phyloP scores from a whole-genome alignment of 805 yeast species.

The Metschnikowia continentalis region DNA sequence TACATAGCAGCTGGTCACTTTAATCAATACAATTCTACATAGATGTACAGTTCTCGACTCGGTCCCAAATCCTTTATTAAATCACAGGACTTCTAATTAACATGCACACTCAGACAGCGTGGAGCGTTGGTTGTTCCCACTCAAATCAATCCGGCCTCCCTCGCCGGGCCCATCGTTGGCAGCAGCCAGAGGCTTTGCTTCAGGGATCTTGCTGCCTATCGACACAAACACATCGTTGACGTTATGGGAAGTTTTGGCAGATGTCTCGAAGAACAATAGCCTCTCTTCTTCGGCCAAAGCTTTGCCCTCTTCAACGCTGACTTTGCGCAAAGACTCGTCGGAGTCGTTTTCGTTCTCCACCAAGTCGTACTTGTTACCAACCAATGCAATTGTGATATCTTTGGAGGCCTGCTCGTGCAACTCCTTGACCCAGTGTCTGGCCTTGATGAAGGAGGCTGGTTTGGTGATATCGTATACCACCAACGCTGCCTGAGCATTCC shows the following conservation, averaged over 20 bases:
- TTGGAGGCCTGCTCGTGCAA: conserved; percentile 74
- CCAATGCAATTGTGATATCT: conserved; percentile 72
- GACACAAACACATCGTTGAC: conserved; percentile 90
- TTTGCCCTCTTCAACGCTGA: conserved; percentile 81
- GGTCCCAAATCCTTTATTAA: not conserved
- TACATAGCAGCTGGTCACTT: no score
- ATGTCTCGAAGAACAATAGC: conserved; percentile 84
- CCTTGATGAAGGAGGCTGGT: conserved; percentile 61
- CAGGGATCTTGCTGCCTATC: conserved; percentile 83
- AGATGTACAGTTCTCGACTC: no score
- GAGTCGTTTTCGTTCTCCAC: conserved; percentile 40
- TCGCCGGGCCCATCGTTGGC: conserved; percentile 11
- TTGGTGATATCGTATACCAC: conserved; percentile 76
- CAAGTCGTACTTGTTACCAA: conserved; percentile 76
- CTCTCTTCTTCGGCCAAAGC: conserved; percentile 88
- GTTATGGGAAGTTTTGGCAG: conserved; percentile 86
- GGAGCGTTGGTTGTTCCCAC: conserved; percentile 17
- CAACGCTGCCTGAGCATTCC: conserved; percentile 76
- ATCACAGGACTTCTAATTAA: conserved; percentile 1
- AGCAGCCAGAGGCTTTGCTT: conserved; percentile 17
- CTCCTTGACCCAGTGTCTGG: conserved; percentile 76
- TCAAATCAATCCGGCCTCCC: conserved; percentile 33
- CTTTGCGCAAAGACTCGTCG: conserved; percentile 62
- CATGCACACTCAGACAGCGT: conserved; percentile 19
- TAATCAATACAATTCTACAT: no score